These are phyloP conservation scores for Thelephora aurantiotincta DNA, from an alignment of 768 basidiomycete genomes.

Conservation along the genomic window DNA sequence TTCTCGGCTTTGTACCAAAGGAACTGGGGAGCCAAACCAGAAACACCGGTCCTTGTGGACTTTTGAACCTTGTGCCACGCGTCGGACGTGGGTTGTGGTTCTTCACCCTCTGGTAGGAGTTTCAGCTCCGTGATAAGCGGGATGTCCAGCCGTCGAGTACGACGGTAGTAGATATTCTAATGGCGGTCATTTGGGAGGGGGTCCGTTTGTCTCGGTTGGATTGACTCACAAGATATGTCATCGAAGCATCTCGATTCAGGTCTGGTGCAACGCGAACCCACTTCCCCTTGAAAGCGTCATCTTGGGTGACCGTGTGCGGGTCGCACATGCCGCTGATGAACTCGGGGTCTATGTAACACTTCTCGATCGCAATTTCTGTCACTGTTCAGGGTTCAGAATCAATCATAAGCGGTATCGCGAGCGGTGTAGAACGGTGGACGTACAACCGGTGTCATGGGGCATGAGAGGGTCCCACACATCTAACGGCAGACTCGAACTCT, in stretches of 20 bases:
- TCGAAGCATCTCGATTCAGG: constrained; percentile 50
- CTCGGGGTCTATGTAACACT: constrained; percentile 52
- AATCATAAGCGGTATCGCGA: neutral
- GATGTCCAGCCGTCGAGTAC: constrained; percentile 72
- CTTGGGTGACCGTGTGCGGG: constrained; percentile 53
- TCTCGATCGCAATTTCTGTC: constrained; percentile 62
- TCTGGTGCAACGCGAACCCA: constrained; percentile 86
- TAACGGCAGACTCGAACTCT: constrained; percentile 60
- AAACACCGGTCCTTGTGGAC: constrained; percentile 52
- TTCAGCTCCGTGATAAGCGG: constrained; percentile 63
- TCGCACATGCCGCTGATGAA: constrained; percentile 36
- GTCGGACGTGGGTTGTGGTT: constrained; percentile 28
- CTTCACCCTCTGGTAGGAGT: constrained; percentile 43
- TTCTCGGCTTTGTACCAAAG: constrained; percentile 74
- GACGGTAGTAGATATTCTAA: constrained; percentile 68
- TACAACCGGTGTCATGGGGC: constrained; percentile 65
- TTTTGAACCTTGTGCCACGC: constrained; percentile 51
- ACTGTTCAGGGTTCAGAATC: constrained; percentile 27
- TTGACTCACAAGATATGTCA: constrained; percentile 44
- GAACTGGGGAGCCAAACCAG: constrained; percentile 31
- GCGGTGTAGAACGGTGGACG: constrained; percentile 15
- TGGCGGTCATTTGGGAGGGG: constrained; percentile 6
- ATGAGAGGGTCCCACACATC: constrained; percentile 70
- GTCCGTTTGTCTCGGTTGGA: neutral
- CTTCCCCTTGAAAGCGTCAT: constrained; percentile 65